Conservation (phyloP, 768 basidiomycete species). For the Lactifluus subvellereus region DNA sequence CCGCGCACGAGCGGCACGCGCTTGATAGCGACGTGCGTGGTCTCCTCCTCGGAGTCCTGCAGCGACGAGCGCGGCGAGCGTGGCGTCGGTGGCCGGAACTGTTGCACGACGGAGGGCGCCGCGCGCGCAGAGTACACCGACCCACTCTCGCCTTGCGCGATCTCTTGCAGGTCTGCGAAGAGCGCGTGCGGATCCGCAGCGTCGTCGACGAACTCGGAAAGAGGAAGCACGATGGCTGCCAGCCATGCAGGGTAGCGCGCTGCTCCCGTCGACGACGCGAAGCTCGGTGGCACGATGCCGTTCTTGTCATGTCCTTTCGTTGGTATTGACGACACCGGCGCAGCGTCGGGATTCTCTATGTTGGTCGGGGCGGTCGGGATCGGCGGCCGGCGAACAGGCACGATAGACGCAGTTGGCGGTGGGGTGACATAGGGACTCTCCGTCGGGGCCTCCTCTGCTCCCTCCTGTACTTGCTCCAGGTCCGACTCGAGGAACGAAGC, state of each 20-base stretch:
- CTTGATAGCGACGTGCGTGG: slow-evolving; percentile 66
- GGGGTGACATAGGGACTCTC: slow-evolving; percentile 2
- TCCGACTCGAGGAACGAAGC: slow-evolving; percentile 9
- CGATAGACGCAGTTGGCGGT: neutral
- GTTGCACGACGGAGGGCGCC: neutral
- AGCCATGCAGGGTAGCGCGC: slow-evolving; percentile 56
- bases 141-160: slow-evolving; percentile 81
- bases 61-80: slow-evolving; percentile 13
- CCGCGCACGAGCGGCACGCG: slow-evolving; percentile 54
- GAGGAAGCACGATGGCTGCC: slow-evolving; percentile 50
- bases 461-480: neutral
- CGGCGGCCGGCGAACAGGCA: neutral
- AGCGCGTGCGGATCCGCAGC: slow-evolving; percentile 53
- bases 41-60: neutral
- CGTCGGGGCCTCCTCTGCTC: neutral
- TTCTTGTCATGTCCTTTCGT: neutral
- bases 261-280: neutral
- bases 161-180: slow-evolving; percentile 66
- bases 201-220: slow-evolving; percentile 60
- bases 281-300: neutral
- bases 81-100: slow-evolving; percentile 15
- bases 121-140: slow-evolving; percentile 49
- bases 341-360: neutral
- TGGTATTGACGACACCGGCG: neutral
- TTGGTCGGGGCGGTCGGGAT: slow-evolving; percentile 3